Evolutionary conservation across 139 green algal genomes (phyloP), one percentile per base, ranked within the genome.

Genomic region (Chlorella sp.): DNA sequence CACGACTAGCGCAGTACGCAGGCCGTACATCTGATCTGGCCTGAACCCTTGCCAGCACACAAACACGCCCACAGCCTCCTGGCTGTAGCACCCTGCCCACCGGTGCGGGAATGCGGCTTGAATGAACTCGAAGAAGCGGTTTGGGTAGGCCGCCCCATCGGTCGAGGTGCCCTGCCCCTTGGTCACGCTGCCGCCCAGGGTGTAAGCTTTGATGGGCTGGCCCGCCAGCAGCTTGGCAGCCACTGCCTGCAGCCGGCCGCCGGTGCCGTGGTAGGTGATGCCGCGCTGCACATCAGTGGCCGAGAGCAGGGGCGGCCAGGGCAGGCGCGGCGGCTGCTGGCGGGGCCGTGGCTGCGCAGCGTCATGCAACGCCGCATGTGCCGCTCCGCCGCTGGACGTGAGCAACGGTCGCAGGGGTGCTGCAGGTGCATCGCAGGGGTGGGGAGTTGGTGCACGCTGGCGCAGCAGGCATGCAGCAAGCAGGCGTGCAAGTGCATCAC

Each of bases 51-150:
- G 19, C 11, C 67, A 38, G 28, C 67, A n/a, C 13, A 28, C 40
- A 38, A 9, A 44, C 54, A 3, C 69, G 34, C 16, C 20, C 17
- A 1, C 3, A 51, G 19, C 41, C 34, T n/a, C n/a, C 7, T n/a
- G 44, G 65, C 14, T 9, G 65, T 16, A 44, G 11, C 16, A 73
- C 5, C 20, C 30, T 5, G 68, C 74, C 20, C n/a, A 80, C 74
- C 48, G 67, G 48, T 80, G 74, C 5, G 74, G 74, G 41, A 51
- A 80, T 16, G 74, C 44, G 17, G 74, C 46, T 8, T 60, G 64
- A 20, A 80, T 65, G 48, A 80, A 80, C 74, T 80, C 19, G 22
- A 80, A 80, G 26, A 80, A 58, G 48, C 74, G 74, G 30, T 51
- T 16, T 16, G 74, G 48, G 74, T 67, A 80, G 74, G 41, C 46